phyloP scores from a whole-genome alignment of 768 basidiomycete genomes.

The Glaciozyma antarctica region DNA sequence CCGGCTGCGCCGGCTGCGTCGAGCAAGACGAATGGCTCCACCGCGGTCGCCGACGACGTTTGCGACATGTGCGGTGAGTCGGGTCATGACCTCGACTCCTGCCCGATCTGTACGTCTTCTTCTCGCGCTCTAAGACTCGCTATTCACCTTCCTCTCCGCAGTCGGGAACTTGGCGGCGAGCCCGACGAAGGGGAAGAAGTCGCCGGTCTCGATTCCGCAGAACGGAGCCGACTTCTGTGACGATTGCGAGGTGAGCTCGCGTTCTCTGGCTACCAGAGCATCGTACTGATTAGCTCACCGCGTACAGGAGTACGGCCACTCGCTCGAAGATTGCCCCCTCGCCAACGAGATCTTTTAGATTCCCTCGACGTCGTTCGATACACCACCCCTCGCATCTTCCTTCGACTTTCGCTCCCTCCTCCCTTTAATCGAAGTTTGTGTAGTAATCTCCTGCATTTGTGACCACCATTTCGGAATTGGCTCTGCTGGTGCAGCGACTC shows the following conservation, averaged over 20 bases:
- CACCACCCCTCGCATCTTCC: no score
- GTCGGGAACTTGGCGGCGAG: slow-evolving; percentile 27
- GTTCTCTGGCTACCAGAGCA: neutral
- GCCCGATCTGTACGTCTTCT: slow-evolving; percentile 51
- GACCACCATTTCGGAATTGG: no score
- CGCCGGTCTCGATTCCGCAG: slow-evolving; percentile 21
- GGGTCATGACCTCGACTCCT: slow-evolving; percentile 78
- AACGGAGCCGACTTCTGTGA: slow-evolving; percentile 55
- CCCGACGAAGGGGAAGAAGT: slow-evolving; percentile 19
- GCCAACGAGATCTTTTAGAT: slow-evolving; percentile 74
- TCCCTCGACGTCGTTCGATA: neutral
- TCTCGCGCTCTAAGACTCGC: neutral
- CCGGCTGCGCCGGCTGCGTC: slow-evolving; percentile 29
- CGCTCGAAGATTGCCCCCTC: slow-evolving; percentile 68
- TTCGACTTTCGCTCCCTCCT: no score
- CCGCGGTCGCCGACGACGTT: slow-evolving; percentile 34
- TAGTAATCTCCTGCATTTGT: no score
- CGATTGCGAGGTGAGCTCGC: slow-evolving; percentile 61
- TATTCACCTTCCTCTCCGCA: neutral
- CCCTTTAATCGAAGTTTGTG: no score
- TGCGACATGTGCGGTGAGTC: slow-evolving; percentile 81
- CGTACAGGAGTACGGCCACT: slow-evolving; percentile 47
- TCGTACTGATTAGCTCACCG: neutral
- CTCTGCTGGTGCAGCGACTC: no score
- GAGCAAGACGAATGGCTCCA: slow-evolving; percentile 30